phyloP scores from a whole-genome alignment of 768 basidiomycete species.

The Macrocybe gigantea region DNA sequence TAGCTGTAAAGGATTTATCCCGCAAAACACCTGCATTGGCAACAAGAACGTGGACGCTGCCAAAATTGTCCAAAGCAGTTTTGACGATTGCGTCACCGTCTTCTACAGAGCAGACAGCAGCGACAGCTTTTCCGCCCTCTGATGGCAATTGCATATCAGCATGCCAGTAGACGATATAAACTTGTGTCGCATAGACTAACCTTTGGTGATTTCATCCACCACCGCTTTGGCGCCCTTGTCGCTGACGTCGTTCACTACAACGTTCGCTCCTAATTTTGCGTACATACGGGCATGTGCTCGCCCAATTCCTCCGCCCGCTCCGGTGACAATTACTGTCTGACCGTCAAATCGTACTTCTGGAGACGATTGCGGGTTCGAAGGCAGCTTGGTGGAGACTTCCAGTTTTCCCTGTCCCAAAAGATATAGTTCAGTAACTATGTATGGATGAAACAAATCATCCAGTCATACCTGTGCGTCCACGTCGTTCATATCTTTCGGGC shows the following conservation, averaged over 20 bases:
- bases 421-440: background rate
- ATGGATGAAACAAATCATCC: background rate
- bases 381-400: constrained; percentile 53
- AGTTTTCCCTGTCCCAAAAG: constrained; percentile 41
- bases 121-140: constrained; percentile 87
- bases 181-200: constrained; percentile 28
- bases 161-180: background rate
- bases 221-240: constrained; percentile 80
- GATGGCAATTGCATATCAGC: background rate
- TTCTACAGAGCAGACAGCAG: constrained; percentile 84
- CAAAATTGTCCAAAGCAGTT: constrained; percentile 80
- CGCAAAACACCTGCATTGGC: constrained; percentile 93
- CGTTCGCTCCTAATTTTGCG: constrained; percentile 88
- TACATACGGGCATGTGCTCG: constrained; percentile 91
- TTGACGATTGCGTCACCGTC: constrained; percentile 90
- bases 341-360: constrained; percentile 77
- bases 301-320: constrained; percentile 92
- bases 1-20: constrained; percentile 86
- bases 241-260: constrained; percentile 93
- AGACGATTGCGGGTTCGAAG: constrained; percentile 64
- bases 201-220: constrained; percentile 79
- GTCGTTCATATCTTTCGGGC: constrained; percentile 64
- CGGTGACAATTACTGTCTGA: constrained; percentile 91
- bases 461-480: constrained; percentile 46
- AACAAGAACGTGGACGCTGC: constrained; percentile 79